Percentiles rank a stretch among this genome's conserved stretches.
Conservation (phyloP, 176 grass and related monocot genomes). For the Juncus inflexus region DNA sequence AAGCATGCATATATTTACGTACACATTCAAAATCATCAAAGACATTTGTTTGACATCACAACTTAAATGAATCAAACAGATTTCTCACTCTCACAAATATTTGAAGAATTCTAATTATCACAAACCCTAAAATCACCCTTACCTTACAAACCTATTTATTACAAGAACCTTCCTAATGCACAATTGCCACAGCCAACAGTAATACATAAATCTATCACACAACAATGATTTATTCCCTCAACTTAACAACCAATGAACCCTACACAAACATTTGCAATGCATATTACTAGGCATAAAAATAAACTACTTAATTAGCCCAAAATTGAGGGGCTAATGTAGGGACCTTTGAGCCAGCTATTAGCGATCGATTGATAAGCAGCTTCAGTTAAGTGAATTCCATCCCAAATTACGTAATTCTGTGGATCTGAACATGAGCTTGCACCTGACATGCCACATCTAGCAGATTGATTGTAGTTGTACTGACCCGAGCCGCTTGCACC, state of each 20-base stretch:
- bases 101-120: constrained; percentile 14
- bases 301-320: constrained; percentile 19
- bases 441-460: constrained; percentile 45
- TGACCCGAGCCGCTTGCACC: constrained; percentile 44
- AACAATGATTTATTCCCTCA: constrained; percentile 8
- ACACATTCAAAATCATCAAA: not conserved
- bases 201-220: constrained; percentile 8
- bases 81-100: not conserved
- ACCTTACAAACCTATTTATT: not conserved
- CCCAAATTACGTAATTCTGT: constrained; percentile 55
- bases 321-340: constrained; percentile 44
- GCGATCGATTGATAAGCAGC: constrained; percentile 50
- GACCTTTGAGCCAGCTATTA: constrained; percentile 50
- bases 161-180: constrained; percentile 21
- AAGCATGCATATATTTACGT: not conserved
- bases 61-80: constrained; percentile 22
- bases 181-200: constrained; percentile 5
- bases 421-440: constrained; percentile 42
- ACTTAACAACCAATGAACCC: constrained; percentile 6
- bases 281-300: not conserved
- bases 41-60: not conserved
- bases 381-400: constrained; percentile 75
- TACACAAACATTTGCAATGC: constrained; percentile 13
- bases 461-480: constrained; percentile 60
- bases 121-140: constrained; percentile 6